Evolutionary conservation across 306 rosid species (phyloP).

Genomic region (Acacia acuminata): DNA sequence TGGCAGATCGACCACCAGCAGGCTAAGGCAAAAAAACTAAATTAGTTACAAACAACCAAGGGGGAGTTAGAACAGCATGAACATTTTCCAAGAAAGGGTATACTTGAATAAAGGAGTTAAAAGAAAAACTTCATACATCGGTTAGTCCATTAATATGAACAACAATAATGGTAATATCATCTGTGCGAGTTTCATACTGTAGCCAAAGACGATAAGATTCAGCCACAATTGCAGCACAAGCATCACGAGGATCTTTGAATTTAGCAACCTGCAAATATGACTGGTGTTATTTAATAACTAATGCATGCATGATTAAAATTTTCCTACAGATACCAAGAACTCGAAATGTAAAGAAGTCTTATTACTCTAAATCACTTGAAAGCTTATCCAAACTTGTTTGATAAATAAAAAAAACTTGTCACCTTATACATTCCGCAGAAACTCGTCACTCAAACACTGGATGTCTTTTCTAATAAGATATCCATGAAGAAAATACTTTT

Average conservation of each 20-base stretch:
- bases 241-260: conserved; percentile 94
- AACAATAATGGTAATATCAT: conserved; percentile 93
- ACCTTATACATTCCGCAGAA: neutral
- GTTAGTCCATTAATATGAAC: conserved; percentile 89
- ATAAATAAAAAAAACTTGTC: neutral
- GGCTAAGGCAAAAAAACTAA: conserved; percentile 45
- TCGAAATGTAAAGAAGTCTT: neutral
- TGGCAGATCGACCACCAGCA: conserved; percentile 58
- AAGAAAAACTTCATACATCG: conserved; percentile 54
- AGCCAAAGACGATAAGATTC: conserved; percentile 98
- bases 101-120: conserved; percentile 14
- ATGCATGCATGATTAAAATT: neutral
- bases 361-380: neutral
- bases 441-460: neutral
- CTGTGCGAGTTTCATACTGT: conserved; percentile 98
- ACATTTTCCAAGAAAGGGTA: conserved; percentile 12
- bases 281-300: neutral
- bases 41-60: conserved; percentile 27
- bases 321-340: neutral
- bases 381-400: neutral
- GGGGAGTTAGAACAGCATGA: neutral
- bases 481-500: neutral
- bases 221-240: conserved; percentile 98
- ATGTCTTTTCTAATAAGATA: neutral
- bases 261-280: conserved; percentile 70